Evolutionary conservation across 352 stramenopile genomes (phyloP).

Genomic region (Phytopythium sindhum): DNA sequence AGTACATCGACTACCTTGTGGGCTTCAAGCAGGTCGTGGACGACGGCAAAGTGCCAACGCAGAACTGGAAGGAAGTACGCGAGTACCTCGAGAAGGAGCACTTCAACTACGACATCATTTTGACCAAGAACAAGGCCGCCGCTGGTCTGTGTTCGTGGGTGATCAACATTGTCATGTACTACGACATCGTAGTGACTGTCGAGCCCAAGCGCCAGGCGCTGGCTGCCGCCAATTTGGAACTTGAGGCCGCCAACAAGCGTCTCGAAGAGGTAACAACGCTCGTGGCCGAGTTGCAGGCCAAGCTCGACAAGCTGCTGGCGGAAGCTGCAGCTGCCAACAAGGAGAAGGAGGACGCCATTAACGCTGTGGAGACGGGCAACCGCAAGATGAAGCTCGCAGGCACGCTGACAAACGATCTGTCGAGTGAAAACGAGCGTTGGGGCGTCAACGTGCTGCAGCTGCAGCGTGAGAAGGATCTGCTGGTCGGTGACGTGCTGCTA

Average conservation of each 20-base stretch:
- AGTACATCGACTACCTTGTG: slow-evolving; percentile 95
- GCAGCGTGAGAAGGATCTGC: slow-evolving; percentile 88
- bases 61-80: slow-evolving; percentile 94
- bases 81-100: slow-evolving; percentile 92
- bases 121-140: slow-evolving; percentile 94
- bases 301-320: slow-evolving; percentile 90
- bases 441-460: slow-evolving; percentile 92
- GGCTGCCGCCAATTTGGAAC: slow-evolving; percentile 87
- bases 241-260: slow-evolving; percentile 89
- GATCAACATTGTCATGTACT: slow-evolving; percentile 97
- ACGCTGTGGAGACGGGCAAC: slow-evolving; percentile 90
- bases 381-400: slow-evolving; percentile 94
- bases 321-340: slow-evolving; percentile 90
- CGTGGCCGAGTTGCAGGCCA: slow-evolving; percentile 91
- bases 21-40: slow-evolving; percentile 94
- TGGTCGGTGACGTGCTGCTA: slow-evolving; percentile 93
- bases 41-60: slow-evolving; percentile 86
- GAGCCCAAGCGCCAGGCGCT: slow-evolving; percentile 93
- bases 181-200: slow-evolving; percentile 94
- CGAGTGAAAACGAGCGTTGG: slow-evolving; percentile 95
- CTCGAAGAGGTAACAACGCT: slow-evolving; percentile 86
- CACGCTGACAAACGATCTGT: slow-evolving; percentile 93
- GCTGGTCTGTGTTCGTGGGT: slow-evolving; percentile 93
- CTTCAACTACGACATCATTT: slow-evolving; percentile 94
- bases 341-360: slow-evolving; percentile 93